Percentiles rank a stretch among this genome's conserved stretches.
These are phyloP conservation scores for Aspergillus caelatus DNA, from an alignment of 2,329 filamentous ascomycete genomes.

Conservation along the genomic window DNA sequence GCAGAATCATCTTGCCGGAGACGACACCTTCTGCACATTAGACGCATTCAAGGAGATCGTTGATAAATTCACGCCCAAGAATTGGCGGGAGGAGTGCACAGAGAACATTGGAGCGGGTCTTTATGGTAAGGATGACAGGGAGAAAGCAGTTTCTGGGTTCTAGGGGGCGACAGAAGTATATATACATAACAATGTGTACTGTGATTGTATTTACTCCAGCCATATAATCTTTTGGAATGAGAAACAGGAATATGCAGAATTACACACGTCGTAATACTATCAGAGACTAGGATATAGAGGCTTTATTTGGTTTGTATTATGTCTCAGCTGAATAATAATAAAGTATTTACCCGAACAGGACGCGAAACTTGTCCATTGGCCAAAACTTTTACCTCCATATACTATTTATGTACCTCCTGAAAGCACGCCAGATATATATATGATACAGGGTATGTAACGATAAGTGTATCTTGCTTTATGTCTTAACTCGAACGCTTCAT, in stretches of 20 bases:
- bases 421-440: not conserved
- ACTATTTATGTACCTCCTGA: not conserved
- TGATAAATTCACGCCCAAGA: conserved; percentile 81
- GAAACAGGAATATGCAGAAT: not conserved
- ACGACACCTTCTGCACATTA: conserved; percentile 88
- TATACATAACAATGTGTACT: not conserved
- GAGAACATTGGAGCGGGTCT: conserved; percentile 59
- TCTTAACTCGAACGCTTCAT: not conserved
- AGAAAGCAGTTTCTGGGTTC: conserved; percentile 42
- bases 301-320: not conserved
- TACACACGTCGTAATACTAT: not conserved
- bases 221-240: not conserved
- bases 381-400: not conserved
- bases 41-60: conserved; percentile 90
- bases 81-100: conserved; percentile 71
- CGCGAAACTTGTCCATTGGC: not conserved
- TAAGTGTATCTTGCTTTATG: not conserved
- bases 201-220: not conserved
- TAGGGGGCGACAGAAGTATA: conserved; percentile 23
- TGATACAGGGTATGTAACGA: not conserved
- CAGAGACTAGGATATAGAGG: too few species aligned
- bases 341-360: not conserved
- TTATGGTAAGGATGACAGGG: conserved; percentile 48
- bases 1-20: conserved; percentile 83
- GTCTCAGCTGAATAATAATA: not conserved